Evolutionary conservation across 805 yeast genomes (phyloP).

Genomic region (Ogataea paradorogensis): DNA sequence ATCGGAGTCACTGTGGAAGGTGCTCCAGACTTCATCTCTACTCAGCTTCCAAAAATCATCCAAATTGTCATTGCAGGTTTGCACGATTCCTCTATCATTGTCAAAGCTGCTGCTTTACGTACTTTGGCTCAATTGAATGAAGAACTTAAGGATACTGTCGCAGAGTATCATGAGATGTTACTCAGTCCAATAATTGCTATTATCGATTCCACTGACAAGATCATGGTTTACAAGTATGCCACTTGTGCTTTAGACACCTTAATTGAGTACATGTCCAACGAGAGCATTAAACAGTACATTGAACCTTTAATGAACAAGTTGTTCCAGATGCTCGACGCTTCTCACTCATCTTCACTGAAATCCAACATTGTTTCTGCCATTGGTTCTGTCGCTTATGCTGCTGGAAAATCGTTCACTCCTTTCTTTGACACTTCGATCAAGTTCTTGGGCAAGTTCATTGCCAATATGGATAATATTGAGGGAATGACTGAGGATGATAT

Average conservation of each 20-base stretch:
- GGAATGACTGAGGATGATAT: constrained; percentile 86
- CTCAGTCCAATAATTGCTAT: constrained; percentile 83
- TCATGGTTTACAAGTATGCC: constrained; percentile 84
- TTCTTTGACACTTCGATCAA: constrained; percentile 80
- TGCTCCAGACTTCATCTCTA: constrained; percentile 87
- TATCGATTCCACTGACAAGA: constrained; percentile 81
- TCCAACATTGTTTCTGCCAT: constrained; percentile 88
- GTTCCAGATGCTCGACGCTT: constrained; percentile 74
- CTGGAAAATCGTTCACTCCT: constrained; percentile 85
- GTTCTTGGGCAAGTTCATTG: constrained; percentile 76
- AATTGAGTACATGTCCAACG: constrained; percentile 86
- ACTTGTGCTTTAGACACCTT: constrained; percentile 89
- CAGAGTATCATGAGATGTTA: constrained; percentile 77
- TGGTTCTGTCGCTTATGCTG: constrained; percentile 95
- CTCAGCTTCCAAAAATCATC: constrained; percentile 70
- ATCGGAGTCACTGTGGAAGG: constrained; percentile 84
- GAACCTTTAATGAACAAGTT: constrained; percentile 89
- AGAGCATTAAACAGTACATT: constrained; percentile 73
- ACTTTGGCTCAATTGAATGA: constrained; percentile 74
- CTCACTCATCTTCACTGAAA: constrained; percentile 71
- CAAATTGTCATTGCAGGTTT: constrained; percentile 74
- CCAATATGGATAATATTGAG: constrained; percentile 59
- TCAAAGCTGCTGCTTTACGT: constrained; percentile 82
- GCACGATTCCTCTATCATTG: constrained; percentile 69
- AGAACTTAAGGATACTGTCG: constrained; percentile 81